Percentiles rank a stretch among this genome's conserved stretches.
Evolutionary conservation across 2,329 filamentous ascomycete species (phyloP).

Genomic region (Dothidotthia symphoricarpi): DNA sequence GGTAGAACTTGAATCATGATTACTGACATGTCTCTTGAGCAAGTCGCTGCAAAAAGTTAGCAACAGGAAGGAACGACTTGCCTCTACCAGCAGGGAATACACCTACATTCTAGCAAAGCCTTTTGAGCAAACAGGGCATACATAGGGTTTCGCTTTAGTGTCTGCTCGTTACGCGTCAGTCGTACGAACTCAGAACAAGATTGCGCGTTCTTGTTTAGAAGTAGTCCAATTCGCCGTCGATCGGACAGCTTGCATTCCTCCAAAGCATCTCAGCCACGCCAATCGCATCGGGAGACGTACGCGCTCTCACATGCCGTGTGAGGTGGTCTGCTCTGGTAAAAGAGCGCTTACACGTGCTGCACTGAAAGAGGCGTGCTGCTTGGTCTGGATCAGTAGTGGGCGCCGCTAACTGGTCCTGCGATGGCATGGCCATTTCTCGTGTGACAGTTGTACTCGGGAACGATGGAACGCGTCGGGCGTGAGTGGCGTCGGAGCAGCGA

Average conservation of each 20-base stretch:
- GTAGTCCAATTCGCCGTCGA: not conserved
- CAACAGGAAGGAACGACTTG: not conserved
- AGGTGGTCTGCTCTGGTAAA: constrained; percentile 56
- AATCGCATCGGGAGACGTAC: constrained; percentile 23
- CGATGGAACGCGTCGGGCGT: constrained; percentile 2
- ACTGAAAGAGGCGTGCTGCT: constrained; percentile 45
- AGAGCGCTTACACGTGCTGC: constrained; percentile 53
- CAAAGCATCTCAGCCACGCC: not conserved
- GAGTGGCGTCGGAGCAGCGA: constrained; percentile 17
- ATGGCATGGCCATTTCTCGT: constrained; percentile 13
- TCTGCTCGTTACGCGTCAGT: constrained; percentile 23
- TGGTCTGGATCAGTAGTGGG: constrained; percentile 19
- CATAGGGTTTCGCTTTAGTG: constrained; percentile 47
- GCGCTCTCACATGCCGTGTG: constrained; percentile 54
- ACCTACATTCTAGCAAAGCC: constrained; percentile 48
- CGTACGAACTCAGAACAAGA: no score
- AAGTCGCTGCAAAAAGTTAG: constrained; percentile 42
- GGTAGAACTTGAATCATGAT: constrained; percentile 42
- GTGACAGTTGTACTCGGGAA: constrained; percentile 13
- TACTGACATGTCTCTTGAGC: constrained; percentile 52
- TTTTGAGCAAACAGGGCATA: constrained; percentile 48
- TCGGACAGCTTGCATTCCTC: not conserved
- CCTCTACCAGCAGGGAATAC: not conserved
- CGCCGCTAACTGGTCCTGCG: constrained; percentile 4
- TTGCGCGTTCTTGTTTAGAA: not conserved